Base-by-base conservation (phyloP, 352 stramenopile species). In the Globisporangium splendens region DNA sequence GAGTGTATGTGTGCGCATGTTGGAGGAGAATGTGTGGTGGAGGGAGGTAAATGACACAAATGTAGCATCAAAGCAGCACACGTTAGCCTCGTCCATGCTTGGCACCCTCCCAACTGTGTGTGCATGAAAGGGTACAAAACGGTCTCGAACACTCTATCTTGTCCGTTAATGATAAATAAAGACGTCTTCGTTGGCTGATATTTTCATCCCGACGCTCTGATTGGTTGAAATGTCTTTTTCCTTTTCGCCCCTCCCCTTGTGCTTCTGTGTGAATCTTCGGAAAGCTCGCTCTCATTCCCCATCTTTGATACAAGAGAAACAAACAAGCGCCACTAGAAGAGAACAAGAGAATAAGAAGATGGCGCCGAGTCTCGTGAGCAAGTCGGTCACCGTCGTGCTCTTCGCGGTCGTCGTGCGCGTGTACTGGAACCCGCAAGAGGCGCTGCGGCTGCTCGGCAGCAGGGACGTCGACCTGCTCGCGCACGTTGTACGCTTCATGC, bases 401-500 rank as follows among this genome's bases (percentile, higher is more conserved):
- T 51, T 85, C n/a, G 78, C 70, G 35, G 54, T 56, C 18, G 62
- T 66, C 13, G 67, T 86, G 48, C 69, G 65, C 39, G 70, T 70
- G 33, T 91, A 89, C 62, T 72, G 75, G 63, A 61, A 44, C 3
- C 80, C 77, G 48, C 67, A 86, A 49, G 61, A 77, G 38, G 42
- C 81, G 21, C 67, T 83, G 21, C 65, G 72, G 22, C 62, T 69
- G 35, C 50, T 79, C 3, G 50, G 74, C 8, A 63, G 66, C 0
- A 43, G 50, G 20, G 74, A 83, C 11, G 66, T 59, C 12, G 70
- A 80, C n/a, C 69, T 79, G 51, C 74, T 75, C 21, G 68, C 59
- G 52, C 70, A 84, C 50, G 72, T 83, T 28, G 43, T 87, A 46
- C 80, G 79, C 49, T 79, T 84, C 31, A 35, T 86, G 24, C 50